Base-by-base conservation (phyloP, 768 basidiomycete genomes). In the Paxillus ammoniavirescens region DNA sequence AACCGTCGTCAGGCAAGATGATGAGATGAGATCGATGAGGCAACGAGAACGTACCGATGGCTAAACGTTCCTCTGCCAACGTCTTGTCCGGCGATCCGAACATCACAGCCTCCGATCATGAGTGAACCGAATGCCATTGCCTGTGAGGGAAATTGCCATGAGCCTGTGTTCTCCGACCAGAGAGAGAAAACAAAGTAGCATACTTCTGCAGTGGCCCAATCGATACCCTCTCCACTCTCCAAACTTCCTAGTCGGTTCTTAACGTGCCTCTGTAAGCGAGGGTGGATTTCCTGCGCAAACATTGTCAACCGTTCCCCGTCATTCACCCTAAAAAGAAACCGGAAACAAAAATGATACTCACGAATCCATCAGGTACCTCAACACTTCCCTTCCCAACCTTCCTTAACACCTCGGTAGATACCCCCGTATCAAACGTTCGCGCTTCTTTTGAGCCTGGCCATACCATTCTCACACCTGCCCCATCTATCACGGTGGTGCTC, bases 61-160 rank as follows among this genome's bases (percentile, higher is more conserved):
- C 89, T 91, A 71, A 94, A 93, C 10, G 92, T 94, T 2, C 94
- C 93, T 37, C 93, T 69, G 0, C 93, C 94, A 0, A 94, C 91
- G 65, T 96, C 94, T 68, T 97, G 94, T 7, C 94, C 94, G 2
- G 92, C 93, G 31, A 97, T 91, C 14, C 93, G 82, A 8, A 97
- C 79, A 63, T 95, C 89, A 57, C 76, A 83, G 1, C 91, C 91
- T 49, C 92, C 87, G 2, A 82, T 72, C 84, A 96, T 82, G 33
- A 96, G 76, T 2, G 91, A 84, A 0, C 94, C 94, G 61, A 94
- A 91, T 0, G 94, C 93, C 68, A 97, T 70, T 0, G 91, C 89
- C 89, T 91, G 51, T 36, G 6, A 38, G 9, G 2, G 9, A 43
- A 12, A n/a, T 46, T 18, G 14, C 2, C 8, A 42, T 42, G 17